Evolutionary conservation across 2,329 filamentous ascomycete species (phyloP).

Genomic region (Mariannaea sp.): DNA sequence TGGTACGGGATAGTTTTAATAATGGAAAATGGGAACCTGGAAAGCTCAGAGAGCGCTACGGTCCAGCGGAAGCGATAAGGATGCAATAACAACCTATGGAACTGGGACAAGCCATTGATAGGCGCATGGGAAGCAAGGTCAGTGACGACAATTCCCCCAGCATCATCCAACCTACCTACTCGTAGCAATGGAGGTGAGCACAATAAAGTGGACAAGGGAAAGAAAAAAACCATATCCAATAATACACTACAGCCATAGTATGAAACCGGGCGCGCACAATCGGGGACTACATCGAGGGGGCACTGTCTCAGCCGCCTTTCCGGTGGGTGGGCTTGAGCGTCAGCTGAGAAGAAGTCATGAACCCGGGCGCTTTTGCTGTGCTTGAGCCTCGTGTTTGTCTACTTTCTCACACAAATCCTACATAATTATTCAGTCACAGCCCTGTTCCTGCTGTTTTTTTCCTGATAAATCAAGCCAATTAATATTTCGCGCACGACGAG

Average conservation of each 20-base stretch:
- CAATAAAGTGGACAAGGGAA: background rate
- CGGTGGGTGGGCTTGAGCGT: conserved; percentile 7
- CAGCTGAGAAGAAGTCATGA: conserved; percentile 6
- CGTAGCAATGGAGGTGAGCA: no score
- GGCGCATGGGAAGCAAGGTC: background rate
- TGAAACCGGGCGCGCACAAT: conserved; percentile 17
- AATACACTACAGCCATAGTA: no score
- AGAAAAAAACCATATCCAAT: no score
- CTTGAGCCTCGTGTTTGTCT: background rate
- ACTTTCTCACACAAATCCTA: background rate
- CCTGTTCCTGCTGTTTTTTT: background rate
- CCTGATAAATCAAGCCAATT: background rate
- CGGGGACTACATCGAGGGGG: no score
- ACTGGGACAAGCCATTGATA: background rate
- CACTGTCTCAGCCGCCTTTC: conserved; percentile 22
- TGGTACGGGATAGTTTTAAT: background rate
- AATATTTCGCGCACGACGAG: conserved; percentile 8
- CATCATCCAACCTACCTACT: no score
- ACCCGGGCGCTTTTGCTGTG: background rate
- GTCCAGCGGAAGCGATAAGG: conserved; percentile 34
- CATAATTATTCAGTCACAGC: no score
- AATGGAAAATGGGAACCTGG: background rate
- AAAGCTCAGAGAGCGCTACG: conserved; percentile 33
- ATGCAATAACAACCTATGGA: conserved; percentile 16
- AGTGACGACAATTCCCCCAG: background rate